phyloP scores from a whole-genome alignment of 768 basidiomycete species.

The Butyriboletus loyo region DNA sequence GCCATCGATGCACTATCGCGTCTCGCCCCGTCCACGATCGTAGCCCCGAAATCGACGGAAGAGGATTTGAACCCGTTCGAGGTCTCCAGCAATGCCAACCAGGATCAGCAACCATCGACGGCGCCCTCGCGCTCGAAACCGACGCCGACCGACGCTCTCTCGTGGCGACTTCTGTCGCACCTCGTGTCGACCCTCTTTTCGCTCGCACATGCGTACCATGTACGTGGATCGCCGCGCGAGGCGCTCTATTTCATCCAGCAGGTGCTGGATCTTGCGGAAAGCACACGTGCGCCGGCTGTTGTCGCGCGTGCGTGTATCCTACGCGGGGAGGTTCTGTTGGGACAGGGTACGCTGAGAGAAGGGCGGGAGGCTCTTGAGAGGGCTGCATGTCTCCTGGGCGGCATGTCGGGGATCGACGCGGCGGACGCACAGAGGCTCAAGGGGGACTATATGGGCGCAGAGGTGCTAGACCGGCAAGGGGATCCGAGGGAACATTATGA shows the following conservation, averaged over 20 bases:
- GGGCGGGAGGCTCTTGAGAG: constrained; percentile 52
- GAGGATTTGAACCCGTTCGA: constrained; percentile 56
- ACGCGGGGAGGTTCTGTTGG: constrained; percentile 68
- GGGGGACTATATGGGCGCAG: constrained; percentile 45
- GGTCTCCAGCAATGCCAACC: constrained; percentile 35
- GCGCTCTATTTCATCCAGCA: constrained; percentile 82
- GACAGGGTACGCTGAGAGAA: constrained; percentile 56
- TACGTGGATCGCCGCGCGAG: constrained; percentile 79
- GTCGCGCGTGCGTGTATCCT: constrained; percentile 62
- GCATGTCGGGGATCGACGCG: constrained; percentile 52
- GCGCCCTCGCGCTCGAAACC: constrained; percentile 9
- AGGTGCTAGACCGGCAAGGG: constrained; percentile 26
- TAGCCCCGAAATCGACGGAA: constrained; percentile 24
- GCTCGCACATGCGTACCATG: constrained; percentile 60
- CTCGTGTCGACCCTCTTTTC: constrained; percentile 65
- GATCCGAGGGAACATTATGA: constrained; percentile 55
- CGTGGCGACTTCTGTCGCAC: constrained; percentile 76
- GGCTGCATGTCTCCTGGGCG: constrained; percentile 46
- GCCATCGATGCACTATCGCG: constrained; percentile 68
- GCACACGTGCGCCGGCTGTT: constrained; percentile 64
- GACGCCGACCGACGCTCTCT: constrained; percentile 49
- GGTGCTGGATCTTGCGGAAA: constrained; percentile 67
- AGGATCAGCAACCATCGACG: constrained; percentile 23
- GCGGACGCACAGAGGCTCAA: constrained; percentile 56
- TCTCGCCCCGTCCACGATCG: constrained; percentile 40